phyloP scores from a whole-genome alignment of 2,329 filamentous ascomycete species.

The Penicillium palitans region DNA sequence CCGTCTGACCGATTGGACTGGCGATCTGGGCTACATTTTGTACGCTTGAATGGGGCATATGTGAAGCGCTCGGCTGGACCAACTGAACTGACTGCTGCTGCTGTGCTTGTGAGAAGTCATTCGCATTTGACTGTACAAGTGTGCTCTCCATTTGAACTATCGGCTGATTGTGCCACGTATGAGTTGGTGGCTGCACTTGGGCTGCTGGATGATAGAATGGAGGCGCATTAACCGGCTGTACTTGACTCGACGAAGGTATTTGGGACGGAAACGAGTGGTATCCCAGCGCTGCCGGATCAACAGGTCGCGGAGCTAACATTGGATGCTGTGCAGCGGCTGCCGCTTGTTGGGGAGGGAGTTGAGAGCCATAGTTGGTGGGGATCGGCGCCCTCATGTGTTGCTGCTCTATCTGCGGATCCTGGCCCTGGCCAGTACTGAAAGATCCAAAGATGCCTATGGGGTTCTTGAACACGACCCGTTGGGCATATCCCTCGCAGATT shows the following conservation, averaged over 20 bases:
- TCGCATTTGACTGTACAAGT: not conserved
- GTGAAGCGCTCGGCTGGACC: not conserved
- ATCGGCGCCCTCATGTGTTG: constrained; percentile 20
- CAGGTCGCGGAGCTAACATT: constrained; percentile 36
- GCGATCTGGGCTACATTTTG: not conserved
- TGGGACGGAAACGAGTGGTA: constrained; percentile 14
- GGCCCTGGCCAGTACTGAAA: constrained; percentile 20
- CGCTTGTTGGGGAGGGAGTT: constrained; percentile 27
- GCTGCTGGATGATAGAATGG: constrained; percentile 22
- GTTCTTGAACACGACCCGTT: constrained; percentile 45
- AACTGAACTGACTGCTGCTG: not conserved
- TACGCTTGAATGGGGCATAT: not conserved
- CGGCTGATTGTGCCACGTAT: constrained; percentile 13
- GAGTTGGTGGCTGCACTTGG: constrained; percentile 10
- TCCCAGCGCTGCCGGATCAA: constrained; percentile 15
- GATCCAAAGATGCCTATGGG: constrained; percentile 38
- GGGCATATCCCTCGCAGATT: constrained; percentile 47
- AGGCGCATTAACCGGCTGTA: constrained; percentile 8
- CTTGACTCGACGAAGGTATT: not conserved
- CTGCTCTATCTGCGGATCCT: constrained; percentile 26
- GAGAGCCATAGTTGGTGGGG: constrained; percentile 24
- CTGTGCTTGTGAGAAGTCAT: constrained; percentile 3
- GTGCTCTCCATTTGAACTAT: not conserved
- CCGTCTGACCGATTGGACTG: constrained; percentile 2
- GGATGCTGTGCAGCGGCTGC: constrained; percentile 36